Conservation (phyloP, 805 yeast genomes). For the Debaryomyces tyrocola region DNA sequence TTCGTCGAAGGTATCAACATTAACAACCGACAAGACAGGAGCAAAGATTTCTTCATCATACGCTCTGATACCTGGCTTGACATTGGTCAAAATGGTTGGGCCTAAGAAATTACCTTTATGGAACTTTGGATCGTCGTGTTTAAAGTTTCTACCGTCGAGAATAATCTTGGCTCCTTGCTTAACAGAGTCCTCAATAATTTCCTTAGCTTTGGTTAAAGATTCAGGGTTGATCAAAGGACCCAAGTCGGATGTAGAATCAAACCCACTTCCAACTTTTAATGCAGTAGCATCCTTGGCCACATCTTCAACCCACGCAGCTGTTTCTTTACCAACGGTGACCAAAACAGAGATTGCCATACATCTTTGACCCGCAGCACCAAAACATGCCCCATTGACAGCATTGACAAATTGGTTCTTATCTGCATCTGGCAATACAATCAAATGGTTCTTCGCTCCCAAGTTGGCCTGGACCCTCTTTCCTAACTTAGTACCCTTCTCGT, state of each 20-base stretch:
- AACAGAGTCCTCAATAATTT: constrained; percentile 55
- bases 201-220: constrained; percentile 53
- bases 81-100: constrained; percentile 63
- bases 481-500: constrained; percentile 60
- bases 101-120: constrained; percentile 67
- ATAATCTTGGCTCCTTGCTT: constrained; percentile 61
- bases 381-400: constrained; percentile 72
- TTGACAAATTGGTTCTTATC: constrained; percentile 61
- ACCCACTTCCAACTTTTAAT: constrained; percentile 66
- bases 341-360: constrained; percentile 78
- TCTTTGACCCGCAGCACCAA: constrained; percentile 85
- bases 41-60: constrained; percentile 77
- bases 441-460: constrained; percentile 78
- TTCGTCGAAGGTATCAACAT: constrained; percentile 64
- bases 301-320: constrained; percentile 63
- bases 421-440: constrained; percentile 72
- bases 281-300: constrained; percentile 55
- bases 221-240: constrained; percentile 74
- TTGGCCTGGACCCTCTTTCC: constrained; percentile 79
- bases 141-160: constrained; percentile 62
- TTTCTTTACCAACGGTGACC: constrained; percentile 63
- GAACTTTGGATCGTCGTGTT: constrained; percentile 36
- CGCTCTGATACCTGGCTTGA: constrained; percentile 67
- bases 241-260: constrained; percentile 58
- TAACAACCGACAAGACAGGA: constrained; percentile 67